Conservation (phyloP, 441 rosid species). For the Erysimum cheiri region DNA sequence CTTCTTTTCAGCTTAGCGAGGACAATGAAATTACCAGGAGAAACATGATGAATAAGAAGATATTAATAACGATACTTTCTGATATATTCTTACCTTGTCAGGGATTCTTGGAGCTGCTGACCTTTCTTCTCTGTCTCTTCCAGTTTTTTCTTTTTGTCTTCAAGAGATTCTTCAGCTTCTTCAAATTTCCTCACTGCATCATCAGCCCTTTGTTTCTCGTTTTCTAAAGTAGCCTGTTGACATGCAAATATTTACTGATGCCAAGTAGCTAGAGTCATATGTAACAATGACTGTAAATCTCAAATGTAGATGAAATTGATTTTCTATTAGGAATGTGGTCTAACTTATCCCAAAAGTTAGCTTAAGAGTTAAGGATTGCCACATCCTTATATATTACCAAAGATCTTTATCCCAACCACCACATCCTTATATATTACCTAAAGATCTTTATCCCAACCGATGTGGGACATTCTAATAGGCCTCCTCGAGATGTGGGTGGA, state of each 20-base stretch:
- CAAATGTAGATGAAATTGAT: not conserved
- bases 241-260: slow-evolving; percentile 7
- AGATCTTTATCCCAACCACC: no score
- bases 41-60: slow-evolving; percentile 18
- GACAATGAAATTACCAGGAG: slow-evolving; percentile 26
- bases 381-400: no score
- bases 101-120: slow-evolving; percentile 81
- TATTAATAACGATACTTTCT: slow-evolving; percentile 16
- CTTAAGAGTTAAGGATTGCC: no score
- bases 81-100: slow-evolving; percentile 64
- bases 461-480: no score
- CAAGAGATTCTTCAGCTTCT: slow-evolving; percentile 61
- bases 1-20: slow-evolving; percentile 33
- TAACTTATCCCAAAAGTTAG: no score
- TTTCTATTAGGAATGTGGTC: no score
- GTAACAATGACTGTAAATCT: slow-evolving; percentile 15
- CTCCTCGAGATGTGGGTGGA: no score
- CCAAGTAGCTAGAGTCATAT: not conserved
- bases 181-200: slow-evolving; percentile 65
- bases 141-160: slow-evolving; percentile 62
- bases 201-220: slow-evolving; percentile 76
- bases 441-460: no score
- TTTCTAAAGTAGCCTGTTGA: slow-evolving; percentile 61
- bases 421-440: no score
- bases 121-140: slow-evolving; percentile 85